These are phyloP conservation scores for Lyophyllum shimeji DNA, from an alignment of 768 basidiomycete genomes.

Conservation along the genomic window DNA sequence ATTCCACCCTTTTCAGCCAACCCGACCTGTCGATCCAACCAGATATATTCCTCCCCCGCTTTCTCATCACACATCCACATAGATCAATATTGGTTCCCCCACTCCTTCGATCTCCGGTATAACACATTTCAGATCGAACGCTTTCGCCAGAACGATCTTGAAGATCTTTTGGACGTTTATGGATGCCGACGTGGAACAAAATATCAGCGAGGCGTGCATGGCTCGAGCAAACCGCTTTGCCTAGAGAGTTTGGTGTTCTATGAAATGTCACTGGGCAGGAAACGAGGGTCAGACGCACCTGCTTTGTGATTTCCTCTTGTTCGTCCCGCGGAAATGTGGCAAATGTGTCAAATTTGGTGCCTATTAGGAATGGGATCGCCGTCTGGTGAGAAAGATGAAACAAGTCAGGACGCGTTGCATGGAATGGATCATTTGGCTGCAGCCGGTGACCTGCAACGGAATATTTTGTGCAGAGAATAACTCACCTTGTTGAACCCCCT, in stretches of 20 bases:
- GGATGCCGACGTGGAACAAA: slow-evolving; percentile 97
- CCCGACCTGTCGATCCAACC: slow-evolving; percentile 8
- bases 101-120: slow-evolving; percentile 97
- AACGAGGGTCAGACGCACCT: slow-evolving; percentile 46
- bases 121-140: slow-evolving; percentile 98
- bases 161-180: slow-evolving; percentile 99
- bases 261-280: neutral
- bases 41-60: slow-evolving; percentile 17
- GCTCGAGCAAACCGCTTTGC: slow-evolving; percentile 98
- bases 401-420: neutral
- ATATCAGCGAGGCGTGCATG: slow-evolving; percentile 99
- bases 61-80: slow-evolving; percentile 71
- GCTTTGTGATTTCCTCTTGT: slow-evolving; percentile 99
- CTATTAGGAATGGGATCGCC: slow-evolving; percentile 97
- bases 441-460: neutral
- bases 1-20: slow-evolving; percentile 22
- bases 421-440: neutral
- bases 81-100: slow-evolving; percentile 93
- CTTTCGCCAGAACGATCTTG: slow-evolving; percentile 96
- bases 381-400: slow-evolving; percentile 66
- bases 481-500: slow-evolving; percentile 97
- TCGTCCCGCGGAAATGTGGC: slow-evolving; percentile 95
- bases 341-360: slow-evolving; percentile 98
- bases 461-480: neutral
- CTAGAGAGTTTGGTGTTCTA: slow-evolving; percentile 35